These are phyloP conservation scores for Chlorencoelia australis DNA, from an alignment of 2,329 filamentous ascomycete species.

Conservation along the genomic window DNA sequence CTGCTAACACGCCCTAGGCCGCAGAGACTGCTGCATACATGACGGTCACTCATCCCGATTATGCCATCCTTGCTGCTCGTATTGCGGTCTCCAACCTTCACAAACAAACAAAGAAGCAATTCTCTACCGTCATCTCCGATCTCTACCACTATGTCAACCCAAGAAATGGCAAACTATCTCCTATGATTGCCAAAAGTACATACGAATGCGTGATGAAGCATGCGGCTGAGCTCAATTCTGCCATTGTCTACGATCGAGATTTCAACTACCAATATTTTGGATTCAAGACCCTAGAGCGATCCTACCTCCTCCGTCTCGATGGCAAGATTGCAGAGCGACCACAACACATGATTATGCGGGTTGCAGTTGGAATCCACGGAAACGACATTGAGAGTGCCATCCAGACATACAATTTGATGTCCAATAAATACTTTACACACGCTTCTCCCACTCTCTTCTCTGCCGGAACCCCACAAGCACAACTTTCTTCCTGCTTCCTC, in stretches of 20 bases:
- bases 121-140: slow-evolving; percentile 88
- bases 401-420: slow-evolving; percentile 99
- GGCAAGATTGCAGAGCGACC: slow-evolving; percentile 95
- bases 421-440: slow-evolving; percentile 96
- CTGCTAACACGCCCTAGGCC: slow-evolving; percentile 47
- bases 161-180: slow-evolving; percentile 71
- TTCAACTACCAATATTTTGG: slow-evolving; percentile 99
- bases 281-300: slow-evolving; percentile 98
- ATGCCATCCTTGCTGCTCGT: slow-evolving; percentile 94
- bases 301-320: slow-evolving; percentile 90
- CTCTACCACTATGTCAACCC: slow-evolving; percentile 95
- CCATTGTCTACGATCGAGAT: slow-evolving; percentile 97
- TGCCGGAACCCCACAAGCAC: slow-evolving; percentile 86
- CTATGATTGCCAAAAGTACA: slow-evolving; percentile 89
- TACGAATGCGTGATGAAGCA: slow-evolving; percentile 94
- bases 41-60: slow-evolving; percentile 98
- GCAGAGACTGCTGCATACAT: slow-evolving; percentile 99
- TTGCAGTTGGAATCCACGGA: slow-evolving; percentile 92
- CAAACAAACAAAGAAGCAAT: slow-evolving; percentile 99
- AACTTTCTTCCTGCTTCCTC: slow-evolving; percentile 96
- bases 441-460: slow-evolving; percentile 98
- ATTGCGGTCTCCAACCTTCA: slow-evolving; percentile 99
- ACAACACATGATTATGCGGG: slow-evolving; percentile 99
- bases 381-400: slow-evolving; percentile 89
- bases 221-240: slow-evolving; percentile 94